A percentile compares a stretch with the other conserved stretches of the same genome.
phyloP scores from a whole-genome alignment of 2,329 filamentous ascomycete genomes.

The Lachnellula subtilissima region DNA sequence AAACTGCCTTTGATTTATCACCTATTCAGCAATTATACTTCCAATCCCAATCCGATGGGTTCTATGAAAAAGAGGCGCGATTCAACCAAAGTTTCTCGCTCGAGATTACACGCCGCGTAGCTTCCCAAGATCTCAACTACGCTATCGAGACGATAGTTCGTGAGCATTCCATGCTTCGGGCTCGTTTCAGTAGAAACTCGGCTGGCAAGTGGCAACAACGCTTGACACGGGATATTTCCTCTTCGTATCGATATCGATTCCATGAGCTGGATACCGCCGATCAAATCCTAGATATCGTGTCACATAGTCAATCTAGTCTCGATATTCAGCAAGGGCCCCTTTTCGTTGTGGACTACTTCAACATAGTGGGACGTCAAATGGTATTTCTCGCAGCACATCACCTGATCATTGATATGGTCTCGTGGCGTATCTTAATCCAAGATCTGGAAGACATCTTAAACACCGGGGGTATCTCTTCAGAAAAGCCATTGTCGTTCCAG shows the following conservation, averaged over 20 bases:
- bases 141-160: slow-evolving; percentile 31
- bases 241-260: slow-evolving; percentile 2
- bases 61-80: slow-evolving; percentile 6
- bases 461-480: neutral
- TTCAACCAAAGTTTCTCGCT: slow-evolving; percentile 25
- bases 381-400: slow-evolving; percentile 13
- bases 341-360: slow-evolving; percentile 15
- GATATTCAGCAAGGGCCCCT: slow-evolving; percentile 9
- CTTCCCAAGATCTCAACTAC: neutral
- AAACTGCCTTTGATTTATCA: slow-evolving; percentile 14
- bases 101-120: neutral
- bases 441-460: slow-evolving; percentile 34
- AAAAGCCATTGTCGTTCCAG: slow-evolving; percentile 31
- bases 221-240: slow-evolving; percentile 5
- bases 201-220: slow-evolving; percentile 31
- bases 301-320: slow-evolving; percentile 3
- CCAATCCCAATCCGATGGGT: slow-evolving; percentile 6
- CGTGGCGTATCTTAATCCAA: slow-evolving; percentile 34
- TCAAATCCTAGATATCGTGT: slow-evolving; percentile 2
- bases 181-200: slow-evolving; percentile 29
- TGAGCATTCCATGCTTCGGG: slow-evolving; percentile 36
- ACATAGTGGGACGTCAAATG: slow-evolving; percentile 5
- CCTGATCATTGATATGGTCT: slow-evolving; percentile 33
- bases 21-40: slow-evolving; percentile 26
- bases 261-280: neutral